Conservation (phyloP, 2,329 filamentous ascomycete genomes). For the Colletotrichum spaethianum region DNA sequence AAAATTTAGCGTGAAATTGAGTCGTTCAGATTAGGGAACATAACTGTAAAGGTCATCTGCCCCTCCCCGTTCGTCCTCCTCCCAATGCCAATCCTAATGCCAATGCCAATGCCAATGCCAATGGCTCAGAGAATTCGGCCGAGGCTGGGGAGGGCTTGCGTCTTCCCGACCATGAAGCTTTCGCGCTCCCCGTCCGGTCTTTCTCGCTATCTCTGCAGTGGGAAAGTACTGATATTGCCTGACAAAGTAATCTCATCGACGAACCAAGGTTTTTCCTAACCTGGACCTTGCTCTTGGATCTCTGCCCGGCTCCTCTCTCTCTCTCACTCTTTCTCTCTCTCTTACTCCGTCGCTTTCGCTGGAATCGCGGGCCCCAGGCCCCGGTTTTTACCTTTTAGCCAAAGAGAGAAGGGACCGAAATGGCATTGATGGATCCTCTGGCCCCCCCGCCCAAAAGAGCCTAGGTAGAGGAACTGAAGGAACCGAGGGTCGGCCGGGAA, state of each 20-base stretch:
- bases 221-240: not conserved
- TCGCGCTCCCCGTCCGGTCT: constrained; percentile 4
- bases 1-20: not conserved
- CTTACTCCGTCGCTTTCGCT: not conserved
- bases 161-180: not conserved
- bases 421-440: constrained; percentile 10
- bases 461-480: not conserved
- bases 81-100: not conserved
- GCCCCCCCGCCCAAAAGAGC: not conserved
- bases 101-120: not conserved
- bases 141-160: constrained; percentile 25
- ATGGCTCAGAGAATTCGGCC: constrained; percentile 28
- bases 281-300: not conserved
- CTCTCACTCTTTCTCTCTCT: not conserved
- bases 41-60: not conserved
- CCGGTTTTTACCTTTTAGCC: not conserved
- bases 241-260: constrained; percentile 8
- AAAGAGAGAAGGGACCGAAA: constrained; percentile 13
- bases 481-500: constrained; percentile 10
- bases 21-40: not conserved
- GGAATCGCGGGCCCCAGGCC: not conserved
- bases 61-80: not conserved
- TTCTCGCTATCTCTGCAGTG: not conserved
- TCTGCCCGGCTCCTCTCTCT: not conserved
- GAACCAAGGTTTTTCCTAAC: not conserved